Conservation (phyloP, 495 filamentous ascomycete species). For the Niebla homalea region DNA sequence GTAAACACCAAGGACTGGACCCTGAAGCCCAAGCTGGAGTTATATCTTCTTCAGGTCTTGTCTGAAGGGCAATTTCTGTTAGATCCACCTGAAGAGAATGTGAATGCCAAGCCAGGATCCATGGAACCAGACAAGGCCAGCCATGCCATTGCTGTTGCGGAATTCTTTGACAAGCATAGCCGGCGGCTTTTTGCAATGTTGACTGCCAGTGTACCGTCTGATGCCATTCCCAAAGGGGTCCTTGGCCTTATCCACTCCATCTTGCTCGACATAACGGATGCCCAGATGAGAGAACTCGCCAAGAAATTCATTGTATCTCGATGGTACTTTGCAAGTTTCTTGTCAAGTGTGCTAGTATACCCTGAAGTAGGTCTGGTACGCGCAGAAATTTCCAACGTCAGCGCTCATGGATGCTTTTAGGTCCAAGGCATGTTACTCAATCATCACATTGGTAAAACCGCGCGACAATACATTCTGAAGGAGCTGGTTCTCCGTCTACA, state of each 20-base stretch:
- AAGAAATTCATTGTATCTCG: conserved; percentile 14
- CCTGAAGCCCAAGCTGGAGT: conserved; percentile 75
- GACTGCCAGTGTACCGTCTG: conserved; percentile 51
- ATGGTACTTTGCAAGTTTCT: conserved; percentile 82
- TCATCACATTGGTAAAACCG: conserved; percentile 82
- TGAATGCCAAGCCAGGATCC: conserved; percentile 42
- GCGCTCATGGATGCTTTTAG: conserved; percentile 24
- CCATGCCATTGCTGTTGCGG: conserved; percentile 59
- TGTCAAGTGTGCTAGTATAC: conserved; percentile 72
- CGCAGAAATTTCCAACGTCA: neutral
- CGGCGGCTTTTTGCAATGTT: conserved; percentile 75
- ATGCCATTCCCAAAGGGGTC: conserved; percentile 73
- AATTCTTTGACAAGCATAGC: conserved; percentile 77
- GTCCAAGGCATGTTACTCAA: conserved; percentile 77
- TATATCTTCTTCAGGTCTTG: conserved; percentile 83
- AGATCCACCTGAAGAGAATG: conserved; percentile 55
- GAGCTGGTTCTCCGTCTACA: conserved; percentile 67
- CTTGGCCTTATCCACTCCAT: conserved; percentile 73
- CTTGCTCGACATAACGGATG: conserved; percentile 56
- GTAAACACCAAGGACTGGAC: conserved; percentile 79
- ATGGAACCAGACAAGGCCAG: conserved; percentile 1
- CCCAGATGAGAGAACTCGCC: conserved; percentile 27
- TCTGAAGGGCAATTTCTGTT: conserved; percentile 85
- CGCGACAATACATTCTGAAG: conserved; percentile 75
- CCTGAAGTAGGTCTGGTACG: conserved; percentile 53